Evolutionary conservation across 2,329 filamentous ascomycete genomes (phyloP).

Genomic region (Penicillium sp.): DNA sequence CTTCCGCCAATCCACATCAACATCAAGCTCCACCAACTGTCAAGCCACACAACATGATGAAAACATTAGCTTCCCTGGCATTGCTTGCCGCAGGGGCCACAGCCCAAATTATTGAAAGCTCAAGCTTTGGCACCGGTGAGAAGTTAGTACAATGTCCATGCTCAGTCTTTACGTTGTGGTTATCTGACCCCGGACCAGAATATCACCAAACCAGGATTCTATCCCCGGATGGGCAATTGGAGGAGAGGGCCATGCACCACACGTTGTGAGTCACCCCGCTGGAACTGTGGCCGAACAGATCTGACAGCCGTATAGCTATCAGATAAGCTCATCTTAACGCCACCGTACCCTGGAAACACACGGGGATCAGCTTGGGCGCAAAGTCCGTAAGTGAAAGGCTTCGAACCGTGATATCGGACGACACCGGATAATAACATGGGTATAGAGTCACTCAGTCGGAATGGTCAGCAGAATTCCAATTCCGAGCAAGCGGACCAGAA

Average conservation of each 20-base stretch:
- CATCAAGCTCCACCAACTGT: not conserved
- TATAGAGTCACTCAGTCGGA: slow-evolving; percentile 51
- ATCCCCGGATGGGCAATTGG: slow-evolving; percentile 57
- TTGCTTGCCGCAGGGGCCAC: slow-evolving; percentile 50
- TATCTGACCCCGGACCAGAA: slow-evolving; percentile 41
- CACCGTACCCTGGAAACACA: slow-evolving; percentile 79
- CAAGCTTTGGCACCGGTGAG: slow-evolving; percentile 73
- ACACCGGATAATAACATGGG: slow-evolving; percentile 8
- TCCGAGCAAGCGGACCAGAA: slow-evolving; percentile 82
- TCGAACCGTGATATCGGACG: not conserved
- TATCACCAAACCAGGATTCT: slow-evolving; percentile 54
- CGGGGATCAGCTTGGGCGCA: slow-evolving; percentile 81
- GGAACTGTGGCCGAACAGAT: not conserved
- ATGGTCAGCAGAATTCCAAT: slow-evolving; percentile 83
- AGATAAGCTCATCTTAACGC: slow-evolving; percentile 89
- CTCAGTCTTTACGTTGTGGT: not conserved
- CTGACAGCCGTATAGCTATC: slow-evolving; percentile 56
- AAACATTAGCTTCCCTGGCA: slow-evolving; percentile 39
- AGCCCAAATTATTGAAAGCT: slow-evolving; percentile 66
- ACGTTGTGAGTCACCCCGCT: slow-evolving; percentile 41
- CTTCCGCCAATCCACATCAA: not conserved
- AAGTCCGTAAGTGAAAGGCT: slow-evolving; percentile 38
- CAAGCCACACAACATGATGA: slow-evolving; percentile 34
- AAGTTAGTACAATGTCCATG: slow-evolving; percentile 45
- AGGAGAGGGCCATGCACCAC: slow-evolving; percentile 55